Evolutionary conservation across 345 rosid genomes (phyloP), one percentile per base, ranked within the genome.

Genomic region (Reutealis trisperma): DNA sequence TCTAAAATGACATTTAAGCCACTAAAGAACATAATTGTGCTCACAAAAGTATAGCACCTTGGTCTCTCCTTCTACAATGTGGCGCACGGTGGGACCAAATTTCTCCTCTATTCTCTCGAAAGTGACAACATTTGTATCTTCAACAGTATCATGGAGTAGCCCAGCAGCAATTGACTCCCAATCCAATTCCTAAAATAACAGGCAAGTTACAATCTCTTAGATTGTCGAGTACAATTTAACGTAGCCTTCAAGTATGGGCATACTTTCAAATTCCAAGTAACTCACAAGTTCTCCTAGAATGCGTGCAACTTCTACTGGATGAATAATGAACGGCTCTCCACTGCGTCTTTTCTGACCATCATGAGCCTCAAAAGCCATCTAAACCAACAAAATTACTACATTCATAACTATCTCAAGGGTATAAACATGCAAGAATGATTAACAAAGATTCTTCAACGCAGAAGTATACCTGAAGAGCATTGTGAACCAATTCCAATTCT

Each of bases 121-220:
- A 70, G 97, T 92, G 77, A 96, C 91, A 79, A 90, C 87, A 80
- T 91, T 87, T 51, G 99, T 96, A 89, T 96, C 99, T 84, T 96
- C 99, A 30, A 96, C 99, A 8, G 98, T 96, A 84, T 96, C 99
- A 83, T 96, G 99, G 47, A 96, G 85, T 84, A 96, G 87, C 75
- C 99, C 98, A 76, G 99, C 98, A 72, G 97, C 97, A 78, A 93
- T 84, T 64, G 97, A 96, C 84, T 96, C 98, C 98, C 99, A 96
- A 87, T 96, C 99, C 83, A 96, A 81, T 86, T 93, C 99, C 98
- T 96, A 80, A 13, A 74, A 78, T 62, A 80, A 70, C 57, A 77
- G 49, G 71, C 42, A 60, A 64, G 62, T 79, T 27, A 75, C 32
- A 74, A 80, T 72, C 81, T 72, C 81, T 73, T 42, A 71, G 77